These are phyloP conservation scores for Clarireedia hainanense DNA, from an alignment of 2,329 filamentous ascomycete genomes.

Conservation along the genomic window DNA sequence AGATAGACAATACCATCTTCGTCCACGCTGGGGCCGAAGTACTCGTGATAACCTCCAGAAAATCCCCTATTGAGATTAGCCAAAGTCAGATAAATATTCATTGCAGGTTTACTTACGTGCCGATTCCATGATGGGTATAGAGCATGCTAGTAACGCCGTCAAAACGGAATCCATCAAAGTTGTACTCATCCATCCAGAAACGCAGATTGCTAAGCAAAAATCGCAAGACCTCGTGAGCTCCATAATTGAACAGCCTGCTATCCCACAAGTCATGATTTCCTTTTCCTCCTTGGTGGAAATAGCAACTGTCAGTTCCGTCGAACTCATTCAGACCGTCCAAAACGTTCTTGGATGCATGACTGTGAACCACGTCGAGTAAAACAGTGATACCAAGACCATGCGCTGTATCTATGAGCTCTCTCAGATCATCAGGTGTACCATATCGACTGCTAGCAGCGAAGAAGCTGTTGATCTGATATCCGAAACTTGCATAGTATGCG, in stretches of 20 bases:
- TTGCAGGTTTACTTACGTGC: slow-evolving; percentile 58
- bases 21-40: slow-evolving; percentile 83
- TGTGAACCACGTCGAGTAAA: slow-evolving; percentile 92
- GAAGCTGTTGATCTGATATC: slow-evolving; percentile 98
- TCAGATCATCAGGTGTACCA: slow-evolving; percentile 86
- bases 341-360: slow-evolving; percentile 96
- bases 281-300: slow-evolving; percentile 83
- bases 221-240: slow-evolving; percentile 86
- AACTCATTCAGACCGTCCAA: slow-evolving; percentile 93
- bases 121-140: slow-evolving; percentile 91
- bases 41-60: slow-evolving; percentile 96
- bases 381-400: slow-evolving; percentile 87
- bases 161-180: slow-evolving; percentile 95
- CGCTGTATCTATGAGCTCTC: slow-evolving; percentile 92
- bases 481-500: slow-evolving; percentile 98
- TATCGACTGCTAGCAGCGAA: slow-evolving; percentile 96
- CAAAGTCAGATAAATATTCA: too few species aligned
- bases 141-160: slow-evolving; percentile 99
- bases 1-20: slow-evolving; percentile 92
- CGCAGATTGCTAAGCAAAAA: slow-evolving; percentile 92
- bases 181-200: slow-evolving; percentile 99
- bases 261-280: slow-evolving; percentile 93
- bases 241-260: slow-evolving; percentile 95
- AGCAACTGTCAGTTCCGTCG: slow-evolving; percentile 88
- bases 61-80: slow-evolving; percentile 57